Percentiles rank a stretch among this genome's conserved stretches.
These are phyloP conservation scores for Verticillium dahliae DNA, from an alignment of 2,329 filamentous ascomycete genomes.

Conservation along the genomic window DNA sequence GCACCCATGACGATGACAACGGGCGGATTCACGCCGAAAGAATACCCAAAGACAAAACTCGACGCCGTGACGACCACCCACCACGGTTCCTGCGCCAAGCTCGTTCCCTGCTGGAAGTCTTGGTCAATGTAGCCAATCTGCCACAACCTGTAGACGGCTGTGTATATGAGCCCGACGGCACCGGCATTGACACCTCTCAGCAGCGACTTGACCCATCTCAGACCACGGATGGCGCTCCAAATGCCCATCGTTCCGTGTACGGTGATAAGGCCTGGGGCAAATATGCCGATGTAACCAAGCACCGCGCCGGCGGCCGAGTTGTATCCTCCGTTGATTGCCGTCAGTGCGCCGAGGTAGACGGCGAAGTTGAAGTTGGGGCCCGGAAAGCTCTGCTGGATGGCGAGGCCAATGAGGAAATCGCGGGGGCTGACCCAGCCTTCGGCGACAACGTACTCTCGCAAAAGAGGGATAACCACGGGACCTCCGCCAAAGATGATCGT, in stretches of 20 bases:
- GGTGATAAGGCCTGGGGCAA: conserved; percentile 40
- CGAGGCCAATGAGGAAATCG: conserved; percentile 67
- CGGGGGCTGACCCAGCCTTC: conserved; percentile 64
- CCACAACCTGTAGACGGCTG: conserved; percentile 58
- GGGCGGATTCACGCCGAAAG: background rate
- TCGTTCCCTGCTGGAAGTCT: conserved; percentile 38
- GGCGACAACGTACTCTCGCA: conserved; percentile 56
- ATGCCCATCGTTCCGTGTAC: conserved; percentile 47
- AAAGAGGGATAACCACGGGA: conserved; percentile 57
- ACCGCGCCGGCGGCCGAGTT: conserved; percentile 38
- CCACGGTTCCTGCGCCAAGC: conserved; percentile 53
- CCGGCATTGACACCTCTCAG: conserved; percentile 52
- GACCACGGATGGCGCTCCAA: conserved; percentile 43
- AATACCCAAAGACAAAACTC: conserved; percentile 1
- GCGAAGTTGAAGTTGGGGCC: conserved; percentile 38
- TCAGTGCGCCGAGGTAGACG: conserved; percentile 48
- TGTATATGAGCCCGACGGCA: conserved; percentile 56
- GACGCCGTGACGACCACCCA: conserved; percentile 53
- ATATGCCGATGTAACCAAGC: conserved; percentile 46
- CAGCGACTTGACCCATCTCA: conserved; percentile 38
- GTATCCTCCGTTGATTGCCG: conserved; percentile 30
- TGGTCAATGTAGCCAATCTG: conserved; percentile 53
- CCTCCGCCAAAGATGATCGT: conserved; percentile 63
- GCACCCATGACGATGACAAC: background rate
- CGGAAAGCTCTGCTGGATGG: conserved; percentile 64